Base-by-base conservation (phyloP, 1,139 yeast species). In the Saccharomyces hybrid region DNA sequence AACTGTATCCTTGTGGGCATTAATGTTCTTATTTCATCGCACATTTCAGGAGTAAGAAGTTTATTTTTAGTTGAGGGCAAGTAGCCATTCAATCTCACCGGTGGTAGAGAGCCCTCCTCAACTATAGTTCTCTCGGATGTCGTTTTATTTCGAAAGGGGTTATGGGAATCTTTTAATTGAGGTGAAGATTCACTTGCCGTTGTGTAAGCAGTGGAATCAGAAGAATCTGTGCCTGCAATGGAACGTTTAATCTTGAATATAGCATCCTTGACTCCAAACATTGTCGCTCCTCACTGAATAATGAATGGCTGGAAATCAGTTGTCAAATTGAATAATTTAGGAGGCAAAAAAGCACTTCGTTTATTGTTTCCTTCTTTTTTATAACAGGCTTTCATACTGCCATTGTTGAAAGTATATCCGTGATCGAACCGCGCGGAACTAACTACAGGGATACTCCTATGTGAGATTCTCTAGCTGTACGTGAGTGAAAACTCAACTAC, bases 1-100 rank as follows among this genome's bases (percentile, higher is more conserved):
- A 91, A 75, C 67, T 89, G 97, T 47, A 88, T 74, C 51, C 97
- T 74, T 4, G 88, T 78, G 0, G 98, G 97, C 55, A 91, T 68
- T 54, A 89, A 75, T 47, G 76, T 74, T 50, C 97, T 76, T 44
- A 93, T 78, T 57, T 88, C 90, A 56, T 79, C 85, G 0, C 95
- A 93, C 62, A 91, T 72, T 49, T 81, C 86, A 1, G 66, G 61
- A 19, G 77, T 77, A 57, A 93, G 65, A 9, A 91, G 71, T 58
- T 78, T 75, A 58, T 81, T 81, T 55, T 75, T 79, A 0, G 95
- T 86, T 2, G 74, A 69, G 0, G 73, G 64, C 38, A 75, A 73
- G 66, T 86, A 88, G 0, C 96, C 97, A 1, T 57, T 54, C 23
- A 84, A 66, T 31, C 63, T 63, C 5, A 84, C 68, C 0, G 81